Evolutionary conservation across 2,329 filamentous ascomycete genomes (phyloP), one percentile per base, ranked within the genome.

Genomic region (Coniochaeta sp.): DNA sequence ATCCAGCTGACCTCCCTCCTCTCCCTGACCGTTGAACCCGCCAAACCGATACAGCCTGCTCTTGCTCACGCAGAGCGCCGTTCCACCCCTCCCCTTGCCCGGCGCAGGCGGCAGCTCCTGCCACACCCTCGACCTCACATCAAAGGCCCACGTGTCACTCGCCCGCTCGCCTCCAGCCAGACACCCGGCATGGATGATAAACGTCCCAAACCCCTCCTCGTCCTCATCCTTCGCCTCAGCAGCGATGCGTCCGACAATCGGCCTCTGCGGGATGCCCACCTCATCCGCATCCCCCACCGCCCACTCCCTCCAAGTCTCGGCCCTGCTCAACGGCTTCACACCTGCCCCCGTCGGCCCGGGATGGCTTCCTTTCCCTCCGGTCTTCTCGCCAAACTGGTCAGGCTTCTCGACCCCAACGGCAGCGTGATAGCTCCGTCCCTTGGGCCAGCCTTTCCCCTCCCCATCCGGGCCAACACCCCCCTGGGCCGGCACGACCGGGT

Each of bases 121-220:
- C 91, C 91, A 96, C 1, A 79, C 77, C 59, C 79, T 77, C 8
- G 79, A 79, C 56, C 76, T 77, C 26, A 93, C 73, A 68, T 89
- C 85, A 69, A 96, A 96, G 0, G 85, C 84, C 91, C 91, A 96
- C 6, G 93, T 73, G 69, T 96, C 91, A 12, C 78, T 76, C 43
- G 78, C 77, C 3, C 89, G 77, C 3, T 85, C 77, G 12, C 85
- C 88, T 31, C 76, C 80, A 6, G 82, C 80, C 0, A 89, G 80
- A 67, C 87, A 89, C 3, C 91, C 91, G 5, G 89, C 90, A 70
- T 96, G 91, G 34, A 96, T 71, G 69, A 90, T 88, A 54, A 96
- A 77, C 0, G 84, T 89, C 22, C 87, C 85, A 60, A 84, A 82
- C 4, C 87, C 88, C 52, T 84, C 79, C 2, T 77, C 77, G 66